Base-by-base conservation (phyloP, 176 grass and related monocot species). In the Hsuehochloa calcarea region DNA sequence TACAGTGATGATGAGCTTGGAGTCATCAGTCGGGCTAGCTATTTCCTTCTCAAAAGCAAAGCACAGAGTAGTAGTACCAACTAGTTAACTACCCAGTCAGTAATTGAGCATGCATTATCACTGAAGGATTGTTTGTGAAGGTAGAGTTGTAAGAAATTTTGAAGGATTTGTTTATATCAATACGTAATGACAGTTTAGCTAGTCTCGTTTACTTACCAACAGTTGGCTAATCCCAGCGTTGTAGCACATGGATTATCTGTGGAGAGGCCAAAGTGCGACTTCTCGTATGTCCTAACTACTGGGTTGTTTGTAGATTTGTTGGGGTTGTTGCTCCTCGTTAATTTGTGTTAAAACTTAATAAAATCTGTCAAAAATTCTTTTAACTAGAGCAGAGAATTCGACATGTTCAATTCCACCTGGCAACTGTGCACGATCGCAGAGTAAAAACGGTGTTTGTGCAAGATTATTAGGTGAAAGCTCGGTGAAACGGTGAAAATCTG, bases 401-500 rank as follows among this genome's bases (percentile, higher is more conserved):
- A 7, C 61, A 15, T 29, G 61, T 31, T 31, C 61, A 31, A 29
- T 31, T 31, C 26, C 61, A 31, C 26, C 26, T 31, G 10, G 9
- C 4, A 64, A 31, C 6, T 15, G 6, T 64, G 61, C 11, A 27
- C 5, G 61, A 64, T 31, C 61, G n/a, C 22, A 11, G 56, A 7
- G 5, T 64, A 64, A 31, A 62, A 65, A 19, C 1, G 29, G 15
- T 65, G 14, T 15, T 65, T 17, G 14, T 65, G 6, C 63, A 8
- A 65, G 29, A 65, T 87, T 47, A 27, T 46, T 72, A 8, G 66
- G 50, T 63, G 85, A 61, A 84, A 89, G 60, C 37, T 56, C 60
- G 46, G 26, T 46, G 22, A 35, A 79, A 66, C 3, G 3, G 40
- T 29, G 11, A 20, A 58, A 27, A 47, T 79, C 5, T 27, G 22